Percentiles rank a stretch among this genome's conserved stretches.
Conservation (phyloP, 108 stramenopile genomes). For the Skeletonema costatum region DNA sequence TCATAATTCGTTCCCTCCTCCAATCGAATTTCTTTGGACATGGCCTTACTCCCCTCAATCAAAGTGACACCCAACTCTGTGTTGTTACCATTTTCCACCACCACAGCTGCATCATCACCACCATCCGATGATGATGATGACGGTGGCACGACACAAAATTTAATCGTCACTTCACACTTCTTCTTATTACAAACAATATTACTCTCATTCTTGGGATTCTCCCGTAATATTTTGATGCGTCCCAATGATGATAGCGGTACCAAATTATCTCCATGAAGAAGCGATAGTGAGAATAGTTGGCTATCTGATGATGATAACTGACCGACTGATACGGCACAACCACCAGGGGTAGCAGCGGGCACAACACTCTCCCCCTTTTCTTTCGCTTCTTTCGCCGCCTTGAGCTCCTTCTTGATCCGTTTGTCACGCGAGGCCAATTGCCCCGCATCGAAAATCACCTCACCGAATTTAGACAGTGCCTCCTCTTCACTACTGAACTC, state of each 20-base stretch:
- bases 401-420: constrained; percentile 24
- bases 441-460: constrained; percentile 57
- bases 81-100: neutral
- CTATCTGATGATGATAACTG: neutral
- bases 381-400: neutral
- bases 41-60: neutral
- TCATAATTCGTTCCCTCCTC: constrained; percentile 46
- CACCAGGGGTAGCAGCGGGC: neutral
- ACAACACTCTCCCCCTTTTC: neutral
- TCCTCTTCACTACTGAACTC: constrained; percentile 27
- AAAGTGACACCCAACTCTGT: neutral
- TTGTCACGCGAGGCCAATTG: constrained; percentile 28
- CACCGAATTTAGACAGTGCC: constrained; percentile 40
- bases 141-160: constrained; percentile 53
- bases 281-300: constrained; percentile 36
- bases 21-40: constrained; percentile 43
- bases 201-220: constrained; percentile 21
- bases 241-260: constrained; percentile 36
- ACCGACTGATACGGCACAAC: constrained; percentile 2
- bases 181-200: constrained; percentile 63
- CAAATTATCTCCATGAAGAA: constrained; percentile 36
- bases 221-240: constrained; percentile 26
- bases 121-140: constrained; percentile 24
- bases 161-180: constrained; percentile 64
- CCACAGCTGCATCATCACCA: neutral